Evolutionary conservation across 306 rosid species (phyloP), one percentile per base, ranked within the genome.

Genomic region (Quercus agrifolia): DNA sequence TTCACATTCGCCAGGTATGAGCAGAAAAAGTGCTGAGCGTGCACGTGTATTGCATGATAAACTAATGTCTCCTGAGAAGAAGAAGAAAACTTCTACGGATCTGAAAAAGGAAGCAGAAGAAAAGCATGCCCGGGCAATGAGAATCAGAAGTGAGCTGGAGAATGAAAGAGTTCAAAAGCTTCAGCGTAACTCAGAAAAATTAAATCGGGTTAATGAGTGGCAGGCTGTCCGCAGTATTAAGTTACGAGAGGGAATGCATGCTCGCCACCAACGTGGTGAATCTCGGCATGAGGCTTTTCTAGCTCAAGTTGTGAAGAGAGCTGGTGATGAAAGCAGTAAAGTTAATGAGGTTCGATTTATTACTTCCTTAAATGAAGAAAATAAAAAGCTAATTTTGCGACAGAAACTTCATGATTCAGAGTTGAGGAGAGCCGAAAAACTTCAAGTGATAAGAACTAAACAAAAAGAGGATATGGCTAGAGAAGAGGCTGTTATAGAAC

Each of bases 251-350:
- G 99, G 94, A 80, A 92, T 95, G 97, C 78, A 89, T 91, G 98
- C 99, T 67, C 99, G 99, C 44, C 99, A 95, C 75, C 99, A 93
- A 84, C 95, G 94, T 44, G 87, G 97, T 82, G 99, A 89, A 78
- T 91, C 99, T 85, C 97, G 98, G 38, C 99, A 95, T 79, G 99
- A 95, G 88, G 99, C 99, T 62, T 91, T 81, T 88, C 87, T 95
- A 80, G 99, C 99, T 85, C 99, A 93, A 91, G 98, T 93, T 82
- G 98, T 62, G 41, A 95, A 85, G 89, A 95, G 99, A 91, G 99
- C 99, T 88, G 98, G 99, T 38, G 98, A 95, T 80, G 99, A 95
- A 83, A 95, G 97, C 86, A 95, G 97, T 86, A 95, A 95, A 89
- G 99, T 95, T 30, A 95, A 95, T 25, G 99, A 95, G 89, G 97